Evolutionary conservation across 2,329 filamentous ascomycete species (phyloP).

Genomic region (Akanthomyces muscarius): DNA sequence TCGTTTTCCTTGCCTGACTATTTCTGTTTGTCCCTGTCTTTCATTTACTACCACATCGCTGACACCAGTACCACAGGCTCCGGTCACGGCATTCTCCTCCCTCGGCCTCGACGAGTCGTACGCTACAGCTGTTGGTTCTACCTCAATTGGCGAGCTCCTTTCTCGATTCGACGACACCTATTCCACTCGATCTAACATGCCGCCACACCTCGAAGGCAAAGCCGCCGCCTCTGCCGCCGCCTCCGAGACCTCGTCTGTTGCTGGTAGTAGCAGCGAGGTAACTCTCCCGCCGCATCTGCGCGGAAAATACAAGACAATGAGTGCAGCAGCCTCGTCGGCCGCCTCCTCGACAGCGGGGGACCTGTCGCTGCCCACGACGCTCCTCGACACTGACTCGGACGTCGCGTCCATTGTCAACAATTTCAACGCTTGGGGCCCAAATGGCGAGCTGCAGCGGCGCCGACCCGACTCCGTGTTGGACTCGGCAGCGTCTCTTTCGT

Average conservation of each 20-base stretch:
- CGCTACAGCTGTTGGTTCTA: neutral
- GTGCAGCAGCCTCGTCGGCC: neutral
- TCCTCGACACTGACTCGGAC: conserved; percentile 5
- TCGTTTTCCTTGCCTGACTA: no score
- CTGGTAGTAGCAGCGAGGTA: no score
- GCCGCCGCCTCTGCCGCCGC: no score
- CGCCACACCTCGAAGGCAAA: neutral
- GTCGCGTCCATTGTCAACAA: neutral
- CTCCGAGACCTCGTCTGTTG: conserved; percentile 1
- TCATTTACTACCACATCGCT: conserved; percentile 16
- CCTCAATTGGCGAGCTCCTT: neutral
- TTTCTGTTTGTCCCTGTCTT: neutral
- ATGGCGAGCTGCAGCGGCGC: neutral
- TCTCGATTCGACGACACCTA: neutral
- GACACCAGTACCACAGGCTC: conserved; percentile 24
- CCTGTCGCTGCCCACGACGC: conserved; percentile 7
- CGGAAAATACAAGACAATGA: neutral
- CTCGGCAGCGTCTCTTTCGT: neutral
- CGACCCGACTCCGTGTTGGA: neutral
- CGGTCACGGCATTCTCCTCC: conserved; percentile 23
- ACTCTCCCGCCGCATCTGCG: conserved; percentile 1
- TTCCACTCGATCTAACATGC: neutral
- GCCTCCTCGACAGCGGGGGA: neutral
- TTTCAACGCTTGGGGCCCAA: conserved; percentile 12
- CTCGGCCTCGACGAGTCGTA: conserved; percentile 22